Evolutionary conservation across 768 basidiomycete species (phyloP), one percentile per base, ranked within the genome.

Genomic region (Naganishia vishniacii): DNA sequence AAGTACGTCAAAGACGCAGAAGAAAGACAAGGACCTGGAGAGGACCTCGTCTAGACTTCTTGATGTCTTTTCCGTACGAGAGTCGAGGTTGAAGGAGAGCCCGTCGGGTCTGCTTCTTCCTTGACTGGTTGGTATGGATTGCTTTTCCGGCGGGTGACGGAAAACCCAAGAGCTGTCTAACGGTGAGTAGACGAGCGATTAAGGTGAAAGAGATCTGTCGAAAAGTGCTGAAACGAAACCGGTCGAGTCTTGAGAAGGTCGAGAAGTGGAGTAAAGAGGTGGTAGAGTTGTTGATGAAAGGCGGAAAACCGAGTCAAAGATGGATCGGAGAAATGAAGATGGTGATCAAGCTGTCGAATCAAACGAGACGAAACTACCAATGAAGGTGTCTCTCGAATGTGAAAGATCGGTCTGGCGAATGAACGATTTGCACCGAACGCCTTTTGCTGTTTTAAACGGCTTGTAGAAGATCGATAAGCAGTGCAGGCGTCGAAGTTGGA

Each of bases 401-500:
- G 34, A 23, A 56, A 41, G 53, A 56, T 56, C 4, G 16, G 53
- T 56, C 18, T 37, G 34, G 53, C 34, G 53, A 40, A 40, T 56
- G 53, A 56, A 56, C 53, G 53, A 41, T 56, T 56, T 41, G 53
- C 53, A 56, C 53, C 53, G 53, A 56, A 56, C 53, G 53, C 53
- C 53, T 56, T 56, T 56, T 56, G 53, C 53, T 56, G 53, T 56
- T 56, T 37, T 40, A 34, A 56, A 56, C 53, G 53, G 53, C 34
- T 56, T 56, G 53, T 31, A 20, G 53, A 40, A 29, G 53, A 56
- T 56, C 53, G 32, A 56, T 40, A 20, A 44, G 53, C 53, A 56
- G 53, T 56, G 53, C 53, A 56, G 53, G 53, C 53, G 53, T 56
- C 53, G 53, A 56, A 56, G 53, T 56, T 56, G 53, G 53, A 40